Percentiles rank a stretch among this genome's conserved stretches.
phyloP scores from a whole-genome alignment of 1,139 yeast species.

The Ogataea hybrid region DNA sequence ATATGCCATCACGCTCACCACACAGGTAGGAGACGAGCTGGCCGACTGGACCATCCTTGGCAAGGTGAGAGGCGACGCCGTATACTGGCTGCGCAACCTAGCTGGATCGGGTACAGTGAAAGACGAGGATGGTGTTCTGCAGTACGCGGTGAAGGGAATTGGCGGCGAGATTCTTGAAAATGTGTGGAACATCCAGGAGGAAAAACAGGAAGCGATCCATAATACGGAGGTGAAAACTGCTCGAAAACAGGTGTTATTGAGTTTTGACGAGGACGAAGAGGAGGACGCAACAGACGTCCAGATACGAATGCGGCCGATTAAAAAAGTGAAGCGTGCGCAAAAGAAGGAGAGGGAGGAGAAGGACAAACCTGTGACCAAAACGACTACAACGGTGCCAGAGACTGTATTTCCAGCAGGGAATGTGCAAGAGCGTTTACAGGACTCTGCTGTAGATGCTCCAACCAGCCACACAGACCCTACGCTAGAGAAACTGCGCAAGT shows the following conservation, averaged over 20 bases:
- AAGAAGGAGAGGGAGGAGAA: not conserved
- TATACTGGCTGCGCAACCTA: conserved; percentile 29
- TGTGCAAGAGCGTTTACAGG: no score
- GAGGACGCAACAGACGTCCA: conserved; percentile 9
- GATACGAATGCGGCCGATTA: conserved; percentile 2
- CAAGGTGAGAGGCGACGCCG: conserved; percentile 56
- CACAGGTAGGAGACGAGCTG: conserved; percentile 41
- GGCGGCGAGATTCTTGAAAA: conserved; percentile 8
- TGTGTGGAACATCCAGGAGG: conserved; percentile 3
- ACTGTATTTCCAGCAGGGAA: no score
- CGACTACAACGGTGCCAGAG: no score
- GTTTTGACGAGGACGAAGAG: conserved; percentile 14
- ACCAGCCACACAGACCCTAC: conserved; percentile 6
- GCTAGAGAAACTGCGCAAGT: conserved; percentile 6
- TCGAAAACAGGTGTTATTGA: conserved; percentile 11
- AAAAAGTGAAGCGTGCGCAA: not conserved
- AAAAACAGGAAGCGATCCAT: not conserved
- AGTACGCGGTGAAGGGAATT: conserved; percentile 11
- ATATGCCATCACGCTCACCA: conserved; percentile 48
- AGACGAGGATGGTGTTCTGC: conserved; percentile 9
- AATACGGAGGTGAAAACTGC: not conserved
- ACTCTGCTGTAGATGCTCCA: not conserved
- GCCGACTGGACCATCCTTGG: conserved; percentile 60
- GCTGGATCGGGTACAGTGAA: conserved; percentile 2
- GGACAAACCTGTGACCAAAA: not conserved